Base-by-base conservation (phyloP, 371 early-diverging fungal species). In the Apophysomyces trapeziformis region DNA sequence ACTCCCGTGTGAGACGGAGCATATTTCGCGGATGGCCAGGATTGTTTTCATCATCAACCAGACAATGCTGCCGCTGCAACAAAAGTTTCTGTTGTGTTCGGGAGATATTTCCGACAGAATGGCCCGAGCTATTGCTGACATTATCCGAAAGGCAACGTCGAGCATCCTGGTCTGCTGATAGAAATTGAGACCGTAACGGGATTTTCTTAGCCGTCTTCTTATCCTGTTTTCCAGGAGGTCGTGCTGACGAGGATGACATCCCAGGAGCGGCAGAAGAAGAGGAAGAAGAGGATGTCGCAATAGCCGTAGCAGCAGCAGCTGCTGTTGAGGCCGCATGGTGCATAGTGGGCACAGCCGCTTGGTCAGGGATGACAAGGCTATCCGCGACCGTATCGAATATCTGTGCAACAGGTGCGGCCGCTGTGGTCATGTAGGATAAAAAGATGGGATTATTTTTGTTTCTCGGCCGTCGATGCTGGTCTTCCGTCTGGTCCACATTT, bases 61-160 rank as follows among this genome's bases (percentile, higher is more conserved):
- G 58, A 36, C 72, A 73, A 47, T 79, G 78, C 64, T 84, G 78
- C 14, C 80, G 43, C 62, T 82, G 82, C n/a, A 84, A 59, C 39
- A 79, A 58, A 5, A 81, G 60, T 43, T 84, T 84, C 46, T 81
- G 79, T 59, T 84, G 84, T 39, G 82, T 79, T 64, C 84, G 78
- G 38, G 82, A 71, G 39, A 79, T 71, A 2, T 64, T 68, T 4
- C 60, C n/a, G 70, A 58, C 7, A 56, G 61, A 1, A 69, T 47
- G 13, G 63, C 54, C 67, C 11, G 71, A 60, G 58, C 64, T 47
- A 35, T 50, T 16, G 32, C 43, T 58, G 26, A 32, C 64, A 21
- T 56, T 37, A 35, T 67, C 54, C 14, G 32, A 4, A 41, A 35
- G 7, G 32, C 57, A 47, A 18, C n/a, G 43, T 61, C 44, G n/a